A percentile compares a stretch with the other conserved stretches of the same genome.
Conservation (phyloP, 805 yeast genomes). For the Saccharomyces jurei region DNA sequence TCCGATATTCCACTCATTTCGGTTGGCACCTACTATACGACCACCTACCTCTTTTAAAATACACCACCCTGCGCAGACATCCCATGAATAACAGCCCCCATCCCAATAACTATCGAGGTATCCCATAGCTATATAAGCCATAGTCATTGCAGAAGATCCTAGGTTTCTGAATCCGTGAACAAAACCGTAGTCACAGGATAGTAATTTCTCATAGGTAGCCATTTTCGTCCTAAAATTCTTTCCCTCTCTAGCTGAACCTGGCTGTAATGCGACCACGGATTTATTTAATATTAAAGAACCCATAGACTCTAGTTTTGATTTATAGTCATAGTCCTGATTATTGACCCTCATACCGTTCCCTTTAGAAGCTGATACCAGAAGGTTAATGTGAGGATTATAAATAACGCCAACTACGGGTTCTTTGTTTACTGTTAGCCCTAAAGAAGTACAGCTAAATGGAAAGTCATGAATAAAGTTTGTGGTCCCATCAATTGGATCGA, state of each 20-base stretch:
- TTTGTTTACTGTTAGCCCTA: conserved; percentile 45
- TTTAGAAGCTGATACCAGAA: conserved; percentile 44
- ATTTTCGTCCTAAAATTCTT: conserved; percentile 72
- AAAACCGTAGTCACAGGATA: conserved; percentile 84
- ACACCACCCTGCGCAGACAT: conserved; percentile 65
- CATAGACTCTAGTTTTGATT: conserved; percentile 58
- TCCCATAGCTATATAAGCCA: conserved; percentile 54
- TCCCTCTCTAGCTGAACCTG: conserved; percentile 84
- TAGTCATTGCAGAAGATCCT: conserved; percentile 60
- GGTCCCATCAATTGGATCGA: conserved; percentile 58
- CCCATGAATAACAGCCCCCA: conserved; percentile 66
- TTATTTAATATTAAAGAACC: conserved; percentile 81
- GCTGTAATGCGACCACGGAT: conserved; percentile 83
- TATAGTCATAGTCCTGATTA: conserved; percentile 43
- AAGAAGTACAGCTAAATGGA: conserved; percentile 56
- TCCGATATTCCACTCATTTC: conserved; percentile 40
- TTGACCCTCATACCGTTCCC: conserved; percentile 50
- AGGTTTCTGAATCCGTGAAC: conserved; percentile 65
- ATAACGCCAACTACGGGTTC: conserved; percentile 55
- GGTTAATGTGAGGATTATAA: conserved; percentile 50
- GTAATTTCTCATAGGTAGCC: conserved; percentile 73
- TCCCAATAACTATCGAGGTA: conserved; percentile 58
- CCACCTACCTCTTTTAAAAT: conserved; percentile 57
- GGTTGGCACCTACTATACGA: conserved; percentile 45
- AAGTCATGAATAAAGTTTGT: conserved; percentile 53